Evolutionary conservation across 306 rosid genomes (phyloP).

Genomic region (Cucurbita moschata): DNA sequence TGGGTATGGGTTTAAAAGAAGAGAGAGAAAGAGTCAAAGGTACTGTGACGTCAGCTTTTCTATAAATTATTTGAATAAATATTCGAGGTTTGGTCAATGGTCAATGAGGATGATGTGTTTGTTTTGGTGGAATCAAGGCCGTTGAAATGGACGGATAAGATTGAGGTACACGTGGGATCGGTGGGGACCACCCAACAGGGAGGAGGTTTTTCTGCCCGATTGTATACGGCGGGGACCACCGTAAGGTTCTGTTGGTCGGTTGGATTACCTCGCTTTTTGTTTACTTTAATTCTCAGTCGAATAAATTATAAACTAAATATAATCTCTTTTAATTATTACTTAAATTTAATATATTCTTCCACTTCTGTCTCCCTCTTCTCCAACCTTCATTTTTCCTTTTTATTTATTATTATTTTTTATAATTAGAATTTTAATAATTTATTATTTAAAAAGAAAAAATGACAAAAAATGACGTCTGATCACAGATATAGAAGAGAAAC

Average conservation of each 20-base stretch:
- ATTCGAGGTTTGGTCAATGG: constrained; percentile 20
- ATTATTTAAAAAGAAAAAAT: background rate
- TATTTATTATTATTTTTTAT: background rate
- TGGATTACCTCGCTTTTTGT: constrained; percentile 3
- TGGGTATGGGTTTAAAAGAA: constrained; percentile 41
- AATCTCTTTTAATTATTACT: background rate
- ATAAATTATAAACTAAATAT: background rate
- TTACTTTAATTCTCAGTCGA: background rate
- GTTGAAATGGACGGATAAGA: constrained; percentile 1
- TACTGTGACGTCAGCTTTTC: constrained; percentile 46
- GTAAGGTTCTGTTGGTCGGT: constrained; percentile 27
- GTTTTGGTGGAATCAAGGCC: background rate
- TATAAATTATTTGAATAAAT: background rate
- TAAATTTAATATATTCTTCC: background rate
- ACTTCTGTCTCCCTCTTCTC: constrained; percentile 9
- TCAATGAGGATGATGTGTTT: constrained; percentile 25
- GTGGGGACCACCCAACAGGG: constrained; percentile 37
- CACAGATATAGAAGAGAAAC: background rate
- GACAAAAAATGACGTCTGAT: too few relatives aligned
- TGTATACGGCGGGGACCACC: constrained; percentile 18
- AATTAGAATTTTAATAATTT: background rate
- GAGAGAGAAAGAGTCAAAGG: constrained; percentile 59
- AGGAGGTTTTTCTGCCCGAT: constrained; percentile 3
- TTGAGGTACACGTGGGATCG: constrained; percentile 7
- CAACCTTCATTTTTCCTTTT: background rate